Evolutionary conservation across 768 basidiomycete species (phyloP).

Genomic region (Leccinum olivaceopallidum): DNA sequence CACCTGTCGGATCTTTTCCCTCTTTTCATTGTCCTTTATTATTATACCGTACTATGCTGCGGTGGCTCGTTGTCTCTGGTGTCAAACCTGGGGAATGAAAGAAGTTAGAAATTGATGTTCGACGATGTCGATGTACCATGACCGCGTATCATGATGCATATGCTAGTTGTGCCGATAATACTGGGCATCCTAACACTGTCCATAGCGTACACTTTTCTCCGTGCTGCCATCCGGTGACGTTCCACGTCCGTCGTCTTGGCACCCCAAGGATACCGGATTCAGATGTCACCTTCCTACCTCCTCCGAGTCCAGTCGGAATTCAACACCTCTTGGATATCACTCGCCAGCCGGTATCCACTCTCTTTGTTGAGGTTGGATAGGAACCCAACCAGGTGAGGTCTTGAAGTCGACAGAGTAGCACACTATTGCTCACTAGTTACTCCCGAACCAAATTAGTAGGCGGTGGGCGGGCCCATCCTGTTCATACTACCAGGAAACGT

Average conservation of each 20-base stretch:
- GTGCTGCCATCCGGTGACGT: constrained; percentile 40
- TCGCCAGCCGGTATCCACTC: constrained; percentile 77
- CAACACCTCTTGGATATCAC: constrained; percentile 65
- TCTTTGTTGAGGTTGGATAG: constrained; percentile 87
- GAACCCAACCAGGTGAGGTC: constrained; percentile 58
- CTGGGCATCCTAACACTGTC: constrained; percentile 38
- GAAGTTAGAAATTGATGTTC: constrained; percentile 27
- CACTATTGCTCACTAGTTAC: constrained; percentile 1
- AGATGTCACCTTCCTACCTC: constrained; percentile 91
- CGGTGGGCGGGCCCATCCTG: constrained; percentile 76
- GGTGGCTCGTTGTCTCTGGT: constrained; percentile 34
- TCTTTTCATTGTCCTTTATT: constrained; percentile 34
- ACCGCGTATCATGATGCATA: not conserved
- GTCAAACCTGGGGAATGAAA: constrained; percentile 31
- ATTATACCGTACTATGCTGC: constrained; percentile 35
- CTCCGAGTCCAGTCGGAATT: constrained; percentile 56
- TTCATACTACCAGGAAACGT: constrained; percentile 76
- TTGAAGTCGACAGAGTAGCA: not conserved
- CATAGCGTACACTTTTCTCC: constrained; percentile 41
- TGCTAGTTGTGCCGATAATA: constrained; percentile 2
- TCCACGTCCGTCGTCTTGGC: too few species aligned
- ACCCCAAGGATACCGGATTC: constrained; percentile 14
- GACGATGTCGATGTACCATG: constrained; percentile 8
- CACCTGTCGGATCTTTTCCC: constrained; percentile 34
- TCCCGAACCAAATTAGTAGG: constrained; percentile 15